A percentile compares a stretch with the other conserved stretches of the same genome.
phyloP scores from a whole-genome alignment of 441 rosid genomes.

The Bocquillonia castaneifolia region DNA sequence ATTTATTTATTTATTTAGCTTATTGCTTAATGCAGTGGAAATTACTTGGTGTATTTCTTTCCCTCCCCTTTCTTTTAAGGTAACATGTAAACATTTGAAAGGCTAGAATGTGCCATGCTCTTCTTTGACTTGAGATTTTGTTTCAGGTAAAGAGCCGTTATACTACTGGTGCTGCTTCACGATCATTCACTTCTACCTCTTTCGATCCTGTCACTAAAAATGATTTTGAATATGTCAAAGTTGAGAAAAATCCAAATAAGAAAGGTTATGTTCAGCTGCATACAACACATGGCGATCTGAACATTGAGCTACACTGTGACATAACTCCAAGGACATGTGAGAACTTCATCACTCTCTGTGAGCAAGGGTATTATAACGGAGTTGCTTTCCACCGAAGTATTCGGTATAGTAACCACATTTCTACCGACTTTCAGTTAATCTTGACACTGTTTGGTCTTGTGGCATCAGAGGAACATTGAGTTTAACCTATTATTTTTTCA shows the following conservation, averaged over 20 bases:
- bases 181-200: constrained; percentile 89
- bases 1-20: neutral
- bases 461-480: neutral
- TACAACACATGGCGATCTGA: constrained; percentile 87
- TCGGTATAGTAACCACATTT: constrained; percentile 37
- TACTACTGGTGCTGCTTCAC: constrained; percentile 89
- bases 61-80: neutral
- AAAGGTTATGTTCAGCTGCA: constrained; percentile 90
- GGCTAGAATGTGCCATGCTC: constrained; percentile 6
- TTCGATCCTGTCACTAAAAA: constrained; percentile 87
- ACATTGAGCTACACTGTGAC: constrained; percentile 91
- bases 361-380: constrained; percentile 79
- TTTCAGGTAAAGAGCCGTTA: constrained; percentile 78
- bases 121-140: constrained; percentile 29
- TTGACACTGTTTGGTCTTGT: constrained; percentile 1
- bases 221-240: constrained; percentile 76
- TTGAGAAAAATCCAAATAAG: constrained; percentile 89
- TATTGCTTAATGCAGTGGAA: neutral
- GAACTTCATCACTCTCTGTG: constrained; percentile 84
- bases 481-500: constrained; percentile 4
- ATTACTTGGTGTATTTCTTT: neutral
- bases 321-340: constrained; percentile 89
- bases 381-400: constrained; percentile 77
- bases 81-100: neutral
- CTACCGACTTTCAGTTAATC: neutral